Percentiles rank a stretch among this genome's conserved stretches.
Evolutionary conservation across 495 filamentous ascomycete genomes (phyloP).

Genomic region (Aspergillus bertholletiae): DNA sequence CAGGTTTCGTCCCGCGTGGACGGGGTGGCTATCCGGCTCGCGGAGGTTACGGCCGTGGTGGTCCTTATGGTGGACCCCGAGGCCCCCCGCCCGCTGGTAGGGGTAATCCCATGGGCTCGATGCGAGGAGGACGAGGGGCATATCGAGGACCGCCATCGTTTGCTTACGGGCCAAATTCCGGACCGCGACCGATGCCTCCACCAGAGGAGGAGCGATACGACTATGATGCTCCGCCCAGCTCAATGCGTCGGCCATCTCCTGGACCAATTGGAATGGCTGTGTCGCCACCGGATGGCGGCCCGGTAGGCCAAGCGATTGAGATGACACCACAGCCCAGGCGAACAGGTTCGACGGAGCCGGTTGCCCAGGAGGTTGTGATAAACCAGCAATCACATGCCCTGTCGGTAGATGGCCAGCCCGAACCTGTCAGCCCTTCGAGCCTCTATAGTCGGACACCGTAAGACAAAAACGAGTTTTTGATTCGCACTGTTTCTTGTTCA

Average conservation of each 20-base stretch:
- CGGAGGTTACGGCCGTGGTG: conserved; percentile 58
- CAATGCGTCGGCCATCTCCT: conserved; percentile 45
- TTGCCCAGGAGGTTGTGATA: conserved; percentile 59
- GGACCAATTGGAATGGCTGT: conserved; percentile 58
- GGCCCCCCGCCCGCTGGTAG: conserved; percentile 28
- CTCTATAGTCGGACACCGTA: conserved; percentile 73
- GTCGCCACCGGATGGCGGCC: conserved; percentile 36
- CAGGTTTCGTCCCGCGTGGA: conserved; percentile 52
- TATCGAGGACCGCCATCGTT: conserved; percentile 53
- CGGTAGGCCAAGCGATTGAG: conserved; percentile 74
- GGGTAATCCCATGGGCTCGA: conserved; percentile 36
- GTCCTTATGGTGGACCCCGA: conserved; percentile 40
- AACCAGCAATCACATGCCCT: conserved; percentile 57
- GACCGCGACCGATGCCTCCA: conserved; percentile 21
- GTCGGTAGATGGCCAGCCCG: conserved; percentile 22
- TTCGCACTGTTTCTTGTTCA: conserved; percentile 9
- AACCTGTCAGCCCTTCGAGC: conserved; percentile 56
- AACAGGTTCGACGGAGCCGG: conserved; percentile 30
- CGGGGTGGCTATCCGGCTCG: conserved; percentile 50
- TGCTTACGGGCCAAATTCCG: conserved; percentile 36
- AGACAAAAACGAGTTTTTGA: conserved; percentile 29
- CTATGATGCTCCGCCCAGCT: conserved; percentile 24
- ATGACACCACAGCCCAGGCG: conserved; percentile 58
- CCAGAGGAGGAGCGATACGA: conserved; percentile 31
- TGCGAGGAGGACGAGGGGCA: conserved; percentile 46